These are phyloP conservation scores for Pythium dissimile DNA, from an alignment of 352 stramenopile species.

Conservation along the genomic window DNA sequence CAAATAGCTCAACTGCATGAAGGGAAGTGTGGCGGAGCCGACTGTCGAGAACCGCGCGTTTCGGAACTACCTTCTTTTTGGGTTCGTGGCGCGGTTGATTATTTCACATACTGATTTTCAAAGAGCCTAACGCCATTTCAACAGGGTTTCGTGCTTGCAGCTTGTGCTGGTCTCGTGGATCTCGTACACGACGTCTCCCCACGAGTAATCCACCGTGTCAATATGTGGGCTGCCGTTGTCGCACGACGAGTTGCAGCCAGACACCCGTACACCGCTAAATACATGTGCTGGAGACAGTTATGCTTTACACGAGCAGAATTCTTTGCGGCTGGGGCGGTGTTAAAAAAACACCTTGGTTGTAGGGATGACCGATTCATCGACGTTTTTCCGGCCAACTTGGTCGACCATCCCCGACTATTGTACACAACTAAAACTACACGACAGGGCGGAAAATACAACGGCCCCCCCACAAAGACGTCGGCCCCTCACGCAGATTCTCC, in stretches of 20 bases:
- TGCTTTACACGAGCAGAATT: too few relatives aligned
- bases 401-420: constrained; percentile 35
- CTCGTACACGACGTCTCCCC: constrained; percentile 77
- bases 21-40: constrained; percentile 75
- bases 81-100: constrained; percentile 31
- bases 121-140: not conserved
- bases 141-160: constrained; percentile 76
- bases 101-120: not conserved
- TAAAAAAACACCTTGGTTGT: constrained; percentile 85
- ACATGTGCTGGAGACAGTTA: not conserved
- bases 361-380: constrained; percentile 12
- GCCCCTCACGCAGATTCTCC: constrained; percentile 18
- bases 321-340: constrained; percentile 54
- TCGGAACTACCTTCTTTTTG: constrained; percentile 85
- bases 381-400: constrained; percentile 9
- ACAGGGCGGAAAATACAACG: constrained; percentile 16
- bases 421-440: constrained; percentile 52
- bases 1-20: constrained; percentile 83
- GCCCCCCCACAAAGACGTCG: constrained; percentile 17
- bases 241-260: too few relatives aligned
- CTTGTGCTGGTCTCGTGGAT: constrained; percentile 82
- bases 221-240: not conserved
- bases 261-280: too few relatives aligned
- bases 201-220: constrained; percentile 29
- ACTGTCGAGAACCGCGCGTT: constrained; percentile 71